Evolutionary conservation across 2,329 filamentous ascomycete species (phyloP), one percentile per base, ranked within the genome.

Genomic region (Microascus cirrosus): DNA sequence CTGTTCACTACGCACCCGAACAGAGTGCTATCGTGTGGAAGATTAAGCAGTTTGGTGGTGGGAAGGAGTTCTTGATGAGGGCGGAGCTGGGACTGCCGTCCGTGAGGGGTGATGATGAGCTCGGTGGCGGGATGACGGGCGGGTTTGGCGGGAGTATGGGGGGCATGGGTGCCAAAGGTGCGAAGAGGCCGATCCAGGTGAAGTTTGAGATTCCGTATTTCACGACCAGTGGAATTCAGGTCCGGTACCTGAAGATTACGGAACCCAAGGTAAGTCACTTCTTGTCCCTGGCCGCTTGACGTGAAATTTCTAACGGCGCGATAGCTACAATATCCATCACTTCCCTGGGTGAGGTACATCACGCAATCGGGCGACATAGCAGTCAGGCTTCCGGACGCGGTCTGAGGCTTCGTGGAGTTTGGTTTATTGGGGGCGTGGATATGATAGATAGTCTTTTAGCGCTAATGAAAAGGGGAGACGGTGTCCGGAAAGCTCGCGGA

Each of bases 121-220:
- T 90, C 66, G 93, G 93, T 48, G 93, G 93, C 61, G 93, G 93
- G 62, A 97, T 97, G 93, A 97, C 93, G 64, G 93, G 93, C 67
- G 93, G 93, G 0, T 96, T 96, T 67, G 93, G 93, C 62, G 93
- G 93, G 22, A 96, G 90, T 69, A 96, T 96, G 92, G 93, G 93
- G 60, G 93, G 93, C 62, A 85, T 82, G n/a, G 80, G 84, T 4
- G 86, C 84, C 59, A 97, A 97, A 76, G 89, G 89, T 22, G 82
- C 83, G 59, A 99, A 97, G 80, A 79, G 94, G 65, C 94, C 94
- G 1, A 99, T 99, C 67, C 93, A 92, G 72, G 94, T 99, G 76
- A 99, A 99, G 77, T 99, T 99, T 71, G 94, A 99, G 77, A 99
- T 99, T 69, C 94, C 94, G n/a, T 99, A 99, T 75, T 99, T 99